Base-by-base conservation (phyloP, 2,329 filamentous ascomycete genomes). In the Calonectria hongkongensis region DNA sequence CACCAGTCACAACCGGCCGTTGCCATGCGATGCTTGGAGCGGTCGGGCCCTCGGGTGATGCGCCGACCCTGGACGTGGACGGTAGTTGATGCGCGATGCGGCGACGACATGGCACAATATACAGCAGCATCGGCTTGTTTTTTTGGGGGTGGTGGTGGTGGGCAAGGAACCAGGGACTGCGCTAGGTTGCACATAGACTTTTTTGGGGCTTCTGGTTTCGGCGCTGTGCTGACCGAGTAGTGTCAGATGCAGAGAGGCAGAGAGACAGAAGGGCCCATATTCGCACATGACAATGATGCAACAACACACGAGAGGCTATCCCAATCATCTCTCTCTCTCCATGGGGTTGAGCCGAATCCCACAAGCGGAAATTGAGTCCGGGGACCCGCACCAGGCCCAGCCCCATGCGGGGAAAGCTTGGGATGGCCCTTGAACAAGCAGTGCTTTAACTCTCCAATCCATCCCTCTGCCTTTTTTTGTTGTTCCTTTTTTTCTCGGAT, bases 381-480 rank as follows among this genome's bases (percentile, higher is more conserved):
- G 28, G 39, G 36, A 62, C 33, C 43, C 21, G n/a, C 47, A 25
- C 27, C 8, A 48, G 15, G 4, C 47, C 28, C 43, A 54, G 25
- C 58, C 36, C 68, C 68, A 66, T 63, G 68, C 68, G 68, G 68
- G 68, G 68, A 66, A 60, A 60, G 50, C 67, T 54, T 33, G 47
- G 28, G 27, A 33, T 47, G 28, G 13, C 27, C 28, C 12, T 43
- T 45, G 4, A 21, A 21, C 25, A 33, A 33, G 36, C n/a, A 21
- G n/a, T 28, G 21, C 21, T 45, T 64, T 50, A n/a, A 4, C 27
- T 27, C 25, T 25, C 21, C 30, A 33, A 33, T 33, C 30, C 30
- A 33, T 33, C 30, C 1, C 30, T 33, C 30, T 21, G 1, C 18
- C 16, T n/a, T 48, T 25, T 39, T 43, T 56, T 21, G 21, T 21